These are phyloP conservation scores for Moringa oleifera DNA, from an alignment of 345 rosid species.

Conservation along the genomic window DNA sequence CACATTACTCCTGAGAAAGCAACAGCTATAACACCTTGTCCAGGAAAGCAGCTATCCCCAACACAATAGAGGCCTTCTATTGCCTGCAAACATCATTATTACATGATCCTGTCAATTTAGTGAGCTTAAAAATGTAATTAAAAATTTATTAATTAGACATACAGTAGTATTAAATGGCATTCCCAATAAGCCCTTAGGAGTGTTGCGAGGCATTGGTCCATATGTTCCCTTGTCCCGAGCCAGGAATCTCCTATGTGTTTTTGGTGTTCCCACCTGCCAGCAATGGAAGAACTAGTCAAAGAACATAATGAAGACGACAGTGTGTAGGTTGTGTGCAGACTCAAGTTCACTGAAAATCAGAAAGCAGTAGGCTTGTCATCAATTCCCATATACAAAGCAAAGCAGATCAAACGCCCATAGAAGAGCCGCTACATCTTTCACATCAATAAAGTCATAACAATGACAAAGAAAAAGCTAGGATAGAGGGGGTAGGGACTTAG, in stretches of 20 bases:
- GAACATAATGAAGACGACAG: conserved; percentile 1
- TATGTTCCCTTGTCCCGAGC: conserved; percentile 88
- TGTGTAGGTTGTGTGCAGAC: background rate
- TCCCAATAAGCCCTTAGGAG: conserved; percentile 88
- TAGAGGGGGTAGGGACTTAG: background rate
- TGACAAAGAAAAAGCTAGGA: too few species aligned
- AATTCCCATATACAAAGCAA: too few species aligned
- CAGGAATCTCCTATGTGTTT: conserved; percentile 79
- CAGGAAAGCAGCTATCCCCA: conserved; percentile 98
- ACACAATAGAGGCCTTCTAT: conserved; percentile 81
- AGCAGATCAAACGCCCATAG: background rate
- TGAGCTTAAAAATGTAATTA: background rate
- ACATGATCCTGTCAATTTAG: conserved; percentile 11
- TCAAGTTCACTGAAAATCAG: background rate
- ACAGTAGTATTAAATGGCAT: conserved; percentile 97
- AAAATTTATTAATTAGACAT: conserved; percentile 18
- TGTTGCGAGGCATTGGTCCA: conserved; percentile 86
- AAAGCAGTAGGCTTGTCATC: too few species aligned
- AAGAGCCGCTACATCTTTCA: background rate
- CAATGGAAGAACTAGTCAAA: background rate
- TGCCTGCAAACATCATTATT: conserved; percentile 42
- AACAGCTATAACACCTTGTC: conserved; percentile 96
- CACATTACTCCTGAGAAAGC: conserved; percentile 97
- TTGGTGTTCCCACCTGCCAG: conserved; percentile 79
- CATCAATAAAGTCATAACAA: too few species aligned